A percentile compares a stretch with the other conserved stretches of the same genome.
phyloP scores from a whole-genome alignment of 2,329 filamentous ascomycete species.

The Bipolaris oryzae region DNA sequence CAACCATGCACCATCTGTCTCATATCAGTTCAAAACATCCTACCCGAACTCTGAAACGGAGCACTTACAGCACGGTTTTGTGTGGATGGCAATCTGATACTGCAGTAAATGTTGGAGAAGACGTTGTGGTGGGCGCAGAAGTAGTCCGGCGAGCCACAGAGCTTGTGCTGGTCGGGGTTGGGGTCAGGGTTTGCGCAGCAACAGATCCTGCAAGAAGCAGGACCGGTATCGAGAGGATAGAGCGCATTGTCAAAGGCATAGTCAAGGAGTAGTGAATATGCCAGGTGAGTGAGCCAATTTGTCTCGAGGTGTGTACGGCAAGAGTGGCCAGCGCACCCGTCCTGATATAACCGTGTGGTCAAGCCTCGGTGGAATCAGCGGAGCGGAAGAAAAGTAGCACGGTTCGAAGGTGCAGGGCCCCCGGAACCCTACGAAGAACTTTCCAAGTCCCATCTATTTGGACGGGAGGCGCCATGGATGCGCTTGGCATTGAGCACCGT shows the following conservation, averaged over 20 bases:
- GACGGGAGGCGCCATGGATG: conserved; percentile 15
- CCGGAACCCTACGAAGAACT: conserved; percentile 17
- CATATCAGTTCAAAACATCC: conserved; percentile 16
- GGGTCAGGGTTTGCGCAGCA: conserved; percentile 24
- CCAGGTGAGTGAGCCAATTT: conserved; percentile 1
- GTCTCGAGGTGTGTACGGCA: neutral
- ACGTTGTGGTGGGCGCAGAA: conserved; percentile 4
- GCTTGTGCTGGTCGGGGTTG: conserved; percentile 13
- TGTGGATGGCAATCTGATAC: conserved; percentile 62
- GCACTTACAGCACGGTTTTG: conserved; percentile 51
- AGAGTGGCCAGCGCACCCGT: conserved; percentile 15
- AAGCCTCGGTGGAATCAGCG: conserved; percentile 7
- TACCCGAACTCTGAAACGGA: neutral
- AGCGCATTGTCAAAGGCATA: conserved; percentile 21
- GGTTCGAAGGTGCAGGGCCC: conserved; percentile 16
- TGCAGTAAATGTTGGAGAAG: conserved; percentile 48
- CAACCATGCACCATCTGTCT: conserved; percentile 53
- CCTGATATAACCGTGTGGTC: conserved; percentile 28
- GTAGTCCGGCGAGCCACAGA: conserved; percentile 1
- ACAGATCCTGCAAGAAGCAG: conserved; percentile 17
- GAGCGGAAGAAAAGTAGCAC: conserved; percentile 21
- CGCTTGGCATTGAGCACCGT: conserved; percentile 38
- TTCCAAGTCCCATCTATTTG: conserved; percentile 13
- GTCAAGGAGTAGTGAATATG: conserved; percentile 1
- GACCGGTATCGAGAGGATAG: conserved; percentile 5